Base-by-base conservation (phyloP, 2,329 filamentous ascomycete species). In the Fusarium begoniae region DNA sequence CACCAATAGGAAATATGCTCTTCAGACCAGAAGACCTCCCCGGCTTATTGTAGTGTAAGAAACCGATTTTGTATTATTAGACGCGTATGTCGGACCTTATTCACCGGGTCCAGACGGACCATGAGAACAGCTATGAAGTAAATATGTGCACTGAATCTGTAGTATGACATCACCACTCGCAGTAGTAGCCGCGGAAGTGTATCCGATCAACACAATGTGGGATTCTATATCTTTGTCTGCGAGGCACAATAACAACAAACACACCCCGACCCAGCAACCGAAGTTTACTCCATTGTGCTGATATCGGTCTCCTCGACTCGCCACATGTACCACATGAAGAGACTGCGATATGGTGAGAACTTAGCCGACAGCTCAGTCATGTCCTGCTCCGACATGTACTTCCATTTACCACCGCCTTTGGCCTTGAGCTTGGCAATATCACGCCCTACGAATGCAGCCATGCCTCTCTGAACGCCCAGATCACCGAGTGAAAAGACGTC, bases 301-400 rank as follows among this genome's bases (percentile, higher is more conserved):
- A 95, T 84, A 81, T 97, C 93, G 8, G 94, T 94, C 79, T 94
- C 90, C 80, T 92, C 93, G 17, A 96, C 91, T 67, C 92, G 87
- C 95, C 96, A 98, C 93, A 98, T 97, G 81, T 97, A 97, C 95
- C 95, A 98, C 95, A 98, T 98, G 79, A 98, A 98, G 48, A 98
- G 81, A 77, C 92, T 96, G 79, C 95, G 92, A 83, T 97, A 98
- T 8, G 96, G 96, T 66, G 89, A 88, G 82, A 97, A 99, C 79
- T 87, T 90, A 65, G 92, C 93, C 18, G 94, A 91, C 73, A 94
- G 87, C 74, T 95, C 93, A 69, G 92, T 81, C 96, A 99, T 98
- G 69, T 98, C 96, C 80, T 91, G 89, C 84, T 98, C 96, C 41
- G 88, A 89, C 95, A 98, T 98, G 82, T 98, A 99, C 86, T 98